These are phyloP conservation scores for Cicer judaicum DNA, from an alignment of 306 rosid species.

Conservation along the genomic window DNA sequence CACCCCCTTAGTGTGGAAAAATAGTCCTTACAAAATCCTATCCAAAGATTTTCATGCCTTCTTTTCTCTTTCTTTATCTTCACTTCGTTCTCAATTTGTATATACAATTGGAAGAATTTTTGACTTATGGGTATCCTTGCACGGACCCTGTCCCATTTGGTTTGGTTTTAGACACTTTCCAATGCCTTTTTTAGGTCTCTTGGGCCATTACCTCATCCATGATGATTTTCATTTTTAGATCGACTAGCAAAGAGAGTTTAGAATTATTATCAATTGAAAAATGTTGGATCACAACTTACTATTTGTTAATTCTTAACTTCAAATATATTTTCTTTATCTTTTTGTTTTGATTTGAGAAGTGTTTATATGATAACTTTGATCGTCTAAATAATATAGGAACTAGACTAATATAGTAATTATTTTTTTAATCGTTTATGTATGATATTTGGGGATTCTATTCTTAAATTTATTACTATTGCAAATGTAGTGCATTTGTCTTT, in stretches of 20 bases:
- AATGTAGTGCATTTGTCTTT: no score
- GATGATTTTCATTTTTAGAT: background rate
- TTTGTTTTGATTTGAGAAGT: no score
- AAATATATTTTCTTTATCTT: no score
- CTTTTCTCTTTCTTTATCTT: slow-evolving; percentile 37
- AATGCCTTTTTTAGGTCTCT: slow-evolving; percentile 28
- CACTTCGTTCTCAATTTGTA: slow-evolving; percentile 23
- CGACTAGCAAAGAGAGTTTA: background rate
- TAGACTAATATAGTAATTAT: no score
- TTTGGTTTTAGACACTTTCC: slow-evolving; percentile 30
- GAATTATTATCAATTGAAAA: background rate
- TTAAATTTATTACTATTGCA: no score
- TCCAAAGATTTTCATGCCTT: slow-evolving; percentile 36
- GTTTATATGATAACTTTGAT: no score
- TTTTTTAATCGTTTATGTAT: no score
- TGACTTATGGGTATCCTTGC: slow-evolving; percentile 45
- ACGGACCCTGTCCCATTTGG: slow-evolving; percentile 41
- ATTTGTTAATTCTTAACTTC: no score
- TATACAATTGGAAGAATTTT: slow-evolving; percentile 3
- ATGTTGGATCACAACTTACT: no score
- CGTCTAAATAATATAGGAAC: no score
- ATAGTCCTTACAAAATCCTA: slow-evolving; percentile 48
- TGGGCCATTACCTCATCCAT: slow-evolving; percentile 23
- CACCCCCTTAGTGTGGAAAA: slow-evolving; percentile 35
- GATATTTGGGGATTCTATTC: no score